Evolutionary conservation across 2,329 filamentous ascomycete species (phyloP), one percentile per base, ranked within the genome.

Genomic region (Colletotrichum sp.): DNA sequence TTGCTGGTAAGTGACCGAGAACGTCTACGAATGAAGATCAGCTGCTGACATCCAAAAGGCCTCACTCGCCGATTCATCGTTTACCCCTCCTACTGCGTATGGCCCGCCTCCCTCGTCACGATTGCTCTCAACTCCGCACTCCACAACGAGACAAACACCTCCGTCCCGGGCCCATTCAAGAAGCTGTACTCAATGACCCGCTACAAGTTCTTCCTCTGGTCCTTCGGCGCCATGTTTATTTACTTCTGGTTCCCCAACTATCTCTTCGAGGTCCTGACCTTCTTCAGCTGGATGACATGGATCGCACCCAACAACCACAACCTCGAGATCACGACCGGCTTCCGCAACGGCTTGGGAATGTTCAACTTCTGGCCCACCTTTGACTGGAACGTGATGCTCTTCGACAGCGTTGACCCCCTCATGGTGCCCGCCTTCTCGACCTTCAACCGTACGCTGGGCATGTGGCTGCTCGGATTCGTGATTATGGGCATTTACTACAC

Each of bases 161-260:
- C 83, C 0, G 85, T 87, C 1, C 82, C 82, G 49, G 87, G 86
- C 6, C 88, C 88, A 0, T 86, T 88, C 78, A 83, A 84, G 70
- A 83, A 77, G 63, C 78, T 83, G 15, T 88, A 85, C 83, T 80
- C 79, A 44, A 82, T 88, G 73, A 86, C 87, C 1, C 86, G 88
- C 5, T 85, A 88, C 68, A 85, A 81, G 18, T 89, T 90, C 79
- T 91, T 91, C 79, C 78, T 84, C 34, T 75, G 87, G 26, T 80
- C 85, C 1, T 88, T 88, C 52, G 78, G 77, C 1, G 84, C 81
- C 75, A 90, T 90, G 86, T 90, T 90, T 71, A 78, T 88, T 6
- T 91, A 87, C 79, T 91, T 89, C 77, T 90, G 88, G 87, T 85
- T 92, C 63, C 90, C 89, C 1, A 86, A 88, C 75, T 90, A 87